These are phyloP conservation scores for Agaricus subrufescens DNA, from an alignment of 768 basidiomycete species.

Conservation along the genomic window DNA sequence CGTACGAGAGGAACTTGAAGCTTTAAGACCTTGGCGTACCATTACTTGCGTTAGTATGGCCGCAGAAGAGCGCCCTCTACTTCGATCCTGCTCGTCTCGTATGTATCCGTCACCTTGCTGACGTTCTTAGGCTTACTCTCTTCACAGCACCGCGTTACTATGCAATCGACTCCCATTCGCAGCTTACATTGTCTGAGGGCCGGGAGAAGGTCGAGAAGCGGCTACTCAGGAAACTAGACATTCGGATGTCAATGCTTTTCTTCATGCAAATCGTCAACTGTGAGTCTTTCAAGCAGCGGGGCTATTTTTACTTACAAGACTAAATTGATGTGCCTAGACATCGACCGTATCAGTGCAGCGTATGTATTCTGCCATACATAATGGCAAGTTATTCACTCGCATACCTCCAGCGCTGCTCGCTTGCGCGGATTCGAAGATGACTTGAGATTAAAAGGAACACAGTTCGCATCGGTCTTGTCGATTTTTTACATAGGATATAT, in stretches of 20 bases:
- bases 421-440: conserved; percentile 63
- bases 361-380: conserved; percentile 21
- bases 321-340: conserved; percentile 26
- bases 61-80: conserved; percentile 6
- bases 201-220: conserved; percentile 24
- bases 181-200: conserved; percentile 20
- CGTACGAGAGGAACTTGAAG: too few relatives aligned
- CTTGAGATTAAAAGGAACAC: conserved; percentile 46
- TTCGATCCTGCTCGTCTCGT: background rate
- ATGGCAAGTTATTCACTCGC: background rate
- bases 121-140: too few relatives aligned
- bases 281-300: conserved; percentile 11
- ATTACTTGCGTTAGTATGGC: background rate
- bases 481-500: conserved; percentile 66
- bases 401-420: conserved; percentile 48
- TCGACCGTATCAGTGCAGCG: conserved; percentile 70
- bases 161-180: too few relatives aligned
- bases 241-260: conserved; percentile 45
- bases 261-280: conserved; percentile 44
- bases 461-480: conserved; percentile 58
- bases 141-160: too few relatives aligned
- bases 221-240: conserved; percentile 46
- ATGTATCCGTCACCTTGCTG: background rate
- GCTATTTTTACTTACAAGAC: background rate
- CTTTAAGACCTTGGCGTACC: too few relatives aligned